Base-by-base conservation (phyloP, 2,329 filamentous ascomycete species). In the Graphiopsis chlorocephala region DNA sequence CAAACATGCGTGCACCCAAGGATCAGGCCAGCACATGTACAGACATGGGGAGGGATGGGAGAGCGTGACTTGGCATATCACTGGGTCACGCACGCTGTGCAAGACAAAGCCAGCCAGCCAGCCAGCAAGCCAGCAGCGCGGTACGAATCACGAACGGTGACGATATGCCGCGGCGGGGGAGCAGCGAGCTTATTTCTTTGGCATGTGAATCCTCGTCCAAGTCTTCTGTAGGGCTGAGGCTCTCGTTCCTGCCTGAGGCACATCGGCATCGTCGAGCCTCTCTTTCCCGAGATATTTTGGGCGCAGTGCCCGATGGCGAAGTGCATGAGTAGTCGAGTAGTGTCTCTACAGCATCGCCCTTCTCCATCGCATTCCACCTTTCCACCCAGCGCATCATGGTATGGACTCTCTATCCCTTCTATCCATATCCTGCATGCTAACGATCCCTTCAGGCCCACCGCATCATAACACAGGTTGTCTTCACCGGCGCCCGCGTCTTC, bases 401-500 rank as follows among this genome's bases (percentile, higher is more conserved):
- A 52, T 35, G 28, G 23, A 14, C 20, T 15, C 8, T 38, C 14
- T n/a, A 38, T 17, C 1, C n/a, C 26, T 4, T 20, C 17, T 4
- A 10, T 4, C 1, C 7, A 12, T 23, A 38, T 28, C n/a, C 17
- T 11, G 1, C 20, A 17, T 33, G 20, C 52, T 64, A 33, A 58
- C 60, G 17, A 26, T 29, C 10, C 5, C 14, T 17, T 14, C 72
- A 97, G 94, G 94, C 94, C 78, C 92, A 98, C 83, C 91, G 93
- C 75, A 90, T 97, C 80, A 89, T 99, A 82, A 92, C 92, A 68
- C 92, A 96, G 82, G 93, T 97, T 80, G 88, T 97, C 80, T 78
- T 98, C 71, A 93, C 92, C 74, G 94, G 94, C 82, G 86, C 88
- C 68, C 92, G 95, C 73, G 95, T 98, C 72, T 87, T 99, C 78